Percentiles rank a stretch among this genome's conserved stretches.
phyloP scores from a whole-genome alignment of 2,329 filamentous ascomycete genomes.

The Pseudogymnoascus sp. region DNA sequence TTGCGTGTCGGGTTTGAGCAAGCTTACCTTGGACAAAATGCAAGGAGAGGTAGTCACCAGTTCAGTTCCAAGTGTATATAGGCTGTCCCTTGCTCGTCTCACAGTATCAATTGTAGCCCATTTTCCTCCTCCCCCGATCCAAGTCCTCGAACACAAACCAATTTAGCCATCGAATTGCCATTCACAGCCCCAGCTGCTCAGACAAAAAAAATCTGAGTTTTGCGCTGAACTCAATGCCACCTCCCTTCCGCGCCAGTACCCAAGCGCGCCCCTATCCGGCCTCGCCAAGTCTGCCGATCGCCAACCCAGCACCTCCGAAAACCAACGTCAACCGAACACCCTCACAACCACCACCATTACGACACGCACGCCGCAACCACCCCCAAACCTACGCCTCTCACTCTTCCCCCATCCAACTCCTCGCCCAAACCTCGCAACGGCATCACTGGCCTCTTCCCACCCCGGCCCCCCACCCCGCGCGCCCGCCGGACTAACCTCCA shows the following conservation, averaged over 20 bases:
- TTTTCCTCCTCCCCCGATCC: background rate
- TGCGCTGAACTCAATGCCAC: background rate
- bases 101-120: background rate
- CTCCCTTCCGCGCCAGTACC: background rate
- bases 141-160: background rate
- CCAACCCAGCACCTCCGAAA: background rate
- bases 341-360: background rate
- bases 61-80: background rate
- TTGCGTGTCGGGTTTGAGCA: conserved; percentile 92
- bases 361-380: background rate
- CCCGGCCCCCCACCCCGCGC: background rate
- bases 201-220: background rate
- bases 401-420: background rate
- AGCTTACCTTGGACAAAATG: conserved; percentile 83
- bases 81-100: background rate
- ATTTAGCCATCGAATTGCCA: background rate
- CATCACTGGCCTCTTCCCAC: background rate
- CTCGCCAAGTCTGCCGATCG: background rate
- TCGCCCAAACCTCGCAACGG: background rate
- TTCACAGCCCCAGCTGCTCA: background rate
- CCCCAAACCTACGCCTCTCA: background rate
- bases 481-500: background rate
- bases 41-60: conserved; percentile 33
- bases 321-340: background rate
- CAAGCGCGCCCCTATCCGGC: background rate